Percentiles rank a stretch among this genome's conserved stretches.
Conservation (phyloP, 345 rosid genomes). For the Microcos paniculata region DNA sequence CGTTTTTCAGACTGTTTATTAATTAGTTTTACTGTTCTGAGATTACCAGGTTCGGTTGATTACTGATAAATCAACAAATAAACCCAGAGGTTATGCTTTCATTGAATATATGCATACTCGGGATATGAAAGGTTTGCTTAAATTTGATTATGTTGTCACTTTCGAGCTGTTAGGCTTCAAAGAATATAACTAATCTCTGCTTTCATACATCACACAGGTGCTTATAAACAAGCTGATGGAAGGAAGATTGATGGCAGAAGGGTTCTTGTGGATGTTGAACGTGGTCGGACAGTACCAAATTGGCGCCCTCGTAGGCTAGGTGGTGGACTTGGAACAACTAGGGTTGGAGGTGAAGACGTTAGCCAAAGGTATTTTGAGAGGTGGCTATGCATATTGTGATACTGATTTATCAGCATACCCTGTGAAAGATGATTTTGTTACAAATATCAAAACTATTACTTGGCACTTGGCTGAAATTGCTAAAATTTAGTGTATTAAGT, state of each 20-base stretch:
- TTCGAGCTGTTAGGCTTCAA: neutral
- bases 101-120: conserved; percentile 91
- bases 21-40: conserved; percentile 37
- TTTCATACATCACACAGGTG: conserved; percentile 49
- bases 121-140: conserved; percentile 83
- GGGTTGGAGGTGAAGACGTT: conserved; percentile 85
- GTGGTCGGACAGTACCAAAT: conserved; percentile 99
- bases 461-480: neutral
- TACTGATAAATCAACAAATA: conserved; percentile 68
- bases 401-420: neutral
- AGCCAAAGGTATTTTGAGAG: conserved; percentile 48
- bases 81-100: conserved; percentile 97
- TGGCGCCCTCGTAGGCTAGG: conserved; percentile 99
- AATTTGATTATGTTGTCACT: neutral
- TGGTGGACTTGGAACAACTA: conserved; percentile 97
- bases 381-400: conserved; percentile 20
- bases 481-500: neutral
- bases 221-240: conserved; percentile 99
- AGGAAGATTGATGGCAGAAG: conserved; percentile 96
- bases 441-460: neutral
- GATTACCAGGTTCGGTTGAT: conserved; percentile 73
- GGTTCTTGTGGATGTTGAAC: conserved; percentile 98
- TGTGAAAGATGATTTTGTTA: neutral
- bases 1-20: conserved; percentile 21
- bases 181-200: conserved; percentile 8